Evolutionary conservation across 75 land plant genomes (phyloP), one percentile per base, ranked within the genome.

Genomic region (Cupressus sempervirens): DNA sequence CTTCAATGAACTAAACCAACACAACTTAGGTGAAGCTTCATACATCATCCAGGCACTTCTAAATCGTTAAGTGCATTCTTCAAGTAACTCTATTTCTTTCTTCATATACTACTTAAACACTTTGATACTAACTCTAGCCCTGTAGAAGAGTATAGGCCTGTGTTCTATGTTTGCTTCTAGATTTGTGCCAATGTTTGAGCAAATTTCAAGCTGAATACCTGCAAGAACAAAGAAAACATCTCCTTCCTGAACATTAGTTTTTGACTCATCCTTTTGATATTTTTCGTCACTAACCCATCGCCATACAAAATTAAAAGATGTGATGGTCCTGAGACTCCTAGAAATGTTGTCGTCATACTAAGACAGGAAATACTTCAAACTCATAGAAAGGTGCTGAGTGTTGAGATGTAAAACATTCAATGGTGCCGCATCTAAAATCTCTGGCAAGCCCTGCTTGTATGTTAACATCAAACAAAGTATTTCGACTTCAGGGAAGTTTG

Each of bases 391-490:
- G 99, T 32, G 99, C 98, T 20, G 87, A 70, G 82, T 98, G 96
- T 74, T 89, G 88, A 76, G 30, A 87, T 26, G 89, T 91, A 83
- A 88, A 93, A 45, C 83, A 80, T 88, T 89, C 46, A 94, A 15
- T 38, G 87, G 83, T 30, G 82, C 80, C 52, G 98, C 99, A 73
- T 81, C 32, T 45, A 96, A 84, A 76, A 96, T 92, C 83, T 96
- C 90, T 32, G 98, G 98, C 83, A 84, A 84, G 7, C 93, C 99
- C 94, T 94, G 98, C 83, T 93, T 96, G 73, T 98, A 98, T 43
- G 95, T 98, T 45, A 98, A 93, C 99, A 98, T 98, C 15, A 94
- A 91, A 83, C 99, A 98, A 9, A 98, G 93, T 48, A 96, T 96
- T 80, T 90, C 84, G 4, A 94, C 93, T 88, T 98, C 99, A n/a